These are phyloP conservation scores for Hemileia vastatrix DNA, from an alignment of 1,284 basidiomycete genomes.

Conservation along the genomic window DNA sequence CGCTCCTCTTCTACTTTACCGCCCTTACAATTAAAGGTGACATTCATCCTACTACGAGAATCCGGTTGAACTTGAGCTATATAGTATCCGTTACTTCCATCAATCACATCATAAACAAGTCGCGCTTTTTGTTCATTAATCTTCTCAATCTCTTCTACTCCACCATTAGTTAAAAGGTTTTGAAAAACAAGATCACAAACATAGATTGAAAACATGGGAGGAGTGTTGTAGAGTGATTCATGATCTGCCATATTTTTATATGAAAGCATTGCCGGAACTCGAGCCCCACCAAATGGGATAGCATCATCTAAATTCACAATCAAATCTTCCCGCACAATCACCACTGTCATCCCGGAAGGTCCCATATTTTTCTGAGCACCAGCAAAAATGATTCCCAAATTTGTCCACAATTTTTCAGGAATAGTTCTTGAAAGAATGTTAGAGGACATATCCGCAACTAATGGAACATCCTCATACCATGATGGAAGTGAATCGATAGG, in stretches of 20 bases:
- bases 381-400: conserved; percentile 88
- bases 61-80: conserved; percentile 39
- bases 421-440: conserved; percentile 97
- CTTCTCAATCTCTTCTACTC: conserved; percentile 59
- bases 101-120: conserved; percentile 62
- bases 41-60: conserved; percentile 84
- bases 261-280: conserved; percentile 65
- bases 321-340: conserved; percentile 87
- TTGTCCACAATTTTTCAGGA: conserved; percentile 51
- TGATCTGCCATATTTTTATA: conserved; percentile 77
- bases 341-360: conserved; percentile 81
- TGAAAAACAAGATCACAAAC: conserved; percentile 76
- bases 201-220: conserved; percentile 85
- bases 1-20: conserved; percentile 53
- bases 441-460: conserved; percentile 92
- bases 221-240: conserved; percentile 86
- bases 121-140: conserved; percentile 63
- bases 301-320: conserved; percentile 76
- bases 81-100: conserved; percentile 52
- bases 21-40: conserved; percentile 68
- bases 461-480: conserved; percentile 54
- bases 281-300: conserved; percentile 58
- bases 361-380: conserved; percentile 99
- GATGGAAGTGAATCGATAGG: conserved; percentile 66
- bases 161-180: conserved; percentile 57